Conservation (phyloP, 352 stramenopile species). For the Globisporangium recalcitrans region DNA sequence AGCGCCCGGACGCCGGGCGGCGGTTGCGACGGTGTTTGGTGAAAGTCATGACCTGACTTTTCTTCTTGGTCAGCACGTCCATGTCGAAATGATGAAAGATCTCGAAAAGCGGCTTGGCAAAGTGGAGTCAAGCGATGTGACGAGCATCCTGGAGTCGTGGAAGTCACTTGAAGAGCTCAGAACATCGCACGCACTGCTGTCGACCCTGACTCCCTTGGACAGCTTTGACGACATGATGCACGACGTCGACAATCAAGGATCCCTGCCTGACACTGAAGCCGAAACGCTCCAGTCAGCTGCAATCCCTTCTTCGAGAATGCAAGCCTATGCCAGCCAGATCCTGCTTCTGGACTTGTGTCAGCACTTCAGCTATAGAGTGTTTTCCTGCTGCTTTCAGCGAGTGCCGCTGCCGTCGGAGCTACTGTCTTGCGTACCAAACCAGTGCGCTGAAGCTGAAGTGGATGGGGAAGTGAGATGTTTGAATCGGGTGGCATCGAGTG, state of each 20-base stretch:
- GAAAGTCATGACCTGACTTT: constrained; percentile 49
- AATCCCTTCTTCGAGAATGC: constrained; percentile 29
- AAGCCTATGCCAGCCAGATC: constrained; percentile 37
- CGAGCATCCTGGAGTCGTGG: constrained; percentile 46
- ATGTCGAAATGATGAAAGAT: constrained; percentile 45
- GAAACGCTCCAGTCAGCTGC: constrained; percentile 14
- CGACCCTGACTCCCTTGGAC: constrained; percentile 19
- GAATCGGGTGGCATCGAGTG: constrained; percentile 19
- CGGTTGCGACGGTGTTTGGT: constrained; percentile 41
- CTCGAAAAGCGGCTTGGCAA: constrained; percentile 41
- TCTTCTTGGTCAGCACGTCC: constrained; percentile 52
- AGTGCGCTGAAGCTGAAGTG: constrained; percentile 20
- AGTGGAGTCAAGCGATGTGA: constrained; percentile 52
- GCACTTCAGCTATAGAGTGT: constrained; percentile 45
- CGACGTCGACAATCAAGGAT: constrained; percentile 26
- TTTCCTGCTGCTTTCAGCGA: constrained; percentile 35
- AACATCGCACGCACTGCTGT: constrained; percentile 26
- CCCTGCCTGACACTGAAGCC: constrained; percentile 10
- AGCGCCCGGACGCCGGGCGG: constrained; percentile 2
- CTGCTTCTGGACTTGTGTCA: constrained; percentile 58
- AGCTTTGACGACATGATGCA: constrained; percentile 30
- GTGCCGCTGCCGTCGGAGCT: constrained; percentile 26
- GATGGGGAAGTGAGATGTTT: background rate
- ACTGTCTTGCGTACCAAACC: constrained; percentile 18
- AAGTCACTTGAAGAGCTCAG: constrained; percentile 31